Conservation (phyloP, 192 early-diverging fungal species). For the Diversispora epigaea region DNA sequence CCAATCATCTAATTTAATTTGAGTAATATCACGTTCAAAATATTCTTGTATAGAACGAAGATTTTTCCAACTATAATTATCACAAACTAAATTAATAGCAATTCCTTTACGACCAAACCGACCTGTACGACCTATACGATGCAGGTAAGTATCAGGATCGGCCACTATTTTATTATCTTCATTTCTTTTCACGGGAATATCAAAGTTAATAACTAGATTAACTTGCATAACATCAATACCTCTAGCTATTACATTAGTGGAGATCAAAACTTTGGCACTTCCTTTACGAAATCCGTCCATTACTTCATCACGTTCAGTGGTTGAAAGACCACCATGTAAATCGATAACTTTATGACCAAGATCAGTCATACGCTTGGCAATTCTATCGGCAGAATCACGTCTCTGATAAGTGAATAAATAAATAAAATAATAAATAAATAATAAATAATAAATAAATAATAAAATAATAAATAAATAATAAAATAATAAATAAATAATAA, state of each 20-base stretch:
- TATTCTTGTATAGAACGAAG: conserved; percentile 83
- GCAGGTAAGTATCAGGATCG: conserved; percentile 94
- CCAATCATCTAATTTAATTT: conserved; percentile 80
- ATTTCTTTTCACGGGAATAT: conserved; percentile 76
- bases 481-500: too few relatives aligned
- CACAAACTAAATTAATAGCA: conserved; percentile 93
- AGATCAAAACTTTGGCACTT: conserved; percentile 88
- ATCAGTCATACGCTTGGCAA: conserved; percentile 70
- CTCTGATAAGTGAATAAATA: conserved; percentile 42
- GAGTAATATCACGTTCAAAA: conserved; percentile 76
- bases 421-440: too few relatives aligned
- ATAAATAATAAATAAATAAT: too few relatives aligned
- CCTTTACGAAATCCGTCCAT: conserved; percentile 94
- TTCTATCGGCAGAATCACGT: conserved; percentile 79
- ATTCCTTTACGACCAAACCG: conserved; percentile 94
- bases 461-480: too few relatives aligned
- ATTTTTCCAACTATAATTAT: conserved; percentile 67
- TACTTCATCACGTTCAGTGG: conserved; percentile 78
- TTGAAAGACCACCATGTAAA: conserved; percentile 80
- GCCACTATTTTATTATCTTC: conserved; percentile 44
- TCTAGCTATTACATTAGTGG: conserved; percentile 95
- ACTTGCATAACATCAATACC: conserved; percentile 98
- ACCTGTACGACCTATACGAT: conserved; percentile 97
- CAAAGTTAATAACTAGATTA: conserved; percentile 94
- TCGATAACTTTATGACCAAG: conserved; percentile 83